Base-by-base conservation (phyloP, 495 filamentous ascomycete species). In the Lophium mytilinum region DNA sequence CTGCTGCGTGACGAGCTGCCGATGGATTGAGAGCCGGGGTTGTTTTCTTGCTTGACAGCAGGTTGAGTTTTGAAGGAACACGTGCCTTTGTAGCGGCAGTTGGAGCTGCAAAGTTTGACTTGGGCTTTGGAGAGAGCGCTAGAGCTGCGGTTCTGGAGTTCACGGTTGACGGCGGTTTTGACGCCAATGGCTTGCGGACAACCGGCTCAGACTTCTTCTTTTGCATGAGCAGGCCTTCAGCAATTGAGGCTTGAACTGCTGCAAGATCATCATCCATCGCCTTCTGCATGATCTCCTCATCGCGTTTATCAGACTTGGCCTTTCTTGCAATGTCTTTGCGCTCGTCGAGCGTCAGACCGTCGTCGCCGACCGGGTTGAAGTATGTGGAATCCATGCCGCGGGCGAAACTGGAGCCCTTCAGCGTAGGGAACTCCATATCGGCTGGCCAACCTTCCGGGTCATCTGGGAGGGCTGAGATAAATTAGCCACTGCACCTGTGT, bases 361-460 rank as follows among this genome's bases (percentile, higher is more conserved):
- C 73, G 42, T 81, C 82, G 50, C 83, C 84, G 35, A 89, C 72
- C 2, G 80, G 76, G 57, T 87, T 81, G 55, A 80, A 76, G 60
- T 86, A 86, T 5, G 78, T 77, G 49, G 82, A 79, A 50, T 83
- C 80, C 52, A 80, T 80, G 6, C 87, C 88, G 41, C 79, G 75
- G 46, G 86, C 86, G 19, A 89, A 71, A 60, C 92, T 93, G 56
- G 78, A 68, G 14, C 76, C 80, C 65, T 70, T 67, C 57, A 83
- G 80, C 61, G 69, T 68, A 17, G 69, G 63, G 42, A 71, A 76
- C 46, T 68, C 71, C 48, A 68, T 67, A 42, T 73, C 62, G 17
- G 60, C 67, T 45, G 85, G 80, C 12, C 90, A 83, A 50, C 90
- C 83, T 51, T 95, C 88, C 18, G 87, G 87, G 53, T 85, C 65